A percentile compares a stretch with the other conserved stretches of the same genome.
Evolutionary conservation across 2,329 filamentous ascomycete species (phyloP).

Genomic region (Fusarium piperis): DNA sequence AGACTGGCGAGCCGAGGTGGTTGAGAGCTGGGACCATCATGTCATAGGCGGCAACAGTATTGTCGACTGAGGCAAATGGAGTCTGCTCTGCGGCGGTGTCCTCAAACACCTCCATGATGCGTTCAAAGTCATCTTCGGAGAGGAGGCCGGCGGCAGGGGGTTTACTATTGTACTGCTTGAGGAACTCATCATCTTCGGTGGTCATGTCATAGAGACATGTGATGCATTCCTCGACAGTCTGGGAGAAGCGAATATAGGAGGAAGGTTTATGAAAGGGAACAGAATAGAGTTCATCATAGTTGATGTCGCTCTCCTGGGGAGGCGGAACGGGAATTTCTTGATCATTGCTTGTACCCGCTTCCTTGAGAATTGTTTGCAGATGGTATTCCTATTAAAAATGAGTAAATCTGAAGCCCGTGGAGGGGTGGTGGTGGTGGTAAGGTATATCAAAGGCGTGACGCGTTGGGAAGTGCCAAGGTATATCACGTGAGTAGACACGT

Average conservation of each 20-base stretch:
- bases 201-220: conserved; percentile 95
- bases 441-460: conserved; percentile 19
- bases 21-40: conserved; percentile 76
- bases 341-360: conserved; percentile 64
- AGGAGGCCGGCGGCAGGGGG: conserved; percentile 71
- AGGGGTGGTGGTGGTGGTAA: conserved; percentile 6
- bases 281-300: conserved; percentile 91
- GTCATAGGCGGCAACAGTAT: conserved; percentile 81
- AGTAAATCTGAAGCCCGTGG: conserved; percentile 42
- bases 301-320: conserved; percentile 70
- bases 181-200: conserved; percentile 85
- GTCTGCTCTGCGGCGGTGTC: conserved; percentile 84
- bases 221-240: conserved; percentile 95
- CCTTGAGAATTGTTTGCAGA: conserved; percentile 81
- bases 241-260: conserved; percentile 97
- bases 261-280: conserved; percentile 82
- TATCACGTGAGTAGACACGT: conserved; percentile 62
- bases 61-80: conserved; percentile 90
- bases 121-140: conserved; percentile 91
- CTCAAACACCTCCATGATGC: conserved; percentile 94
- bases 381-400: conserved; percentile 80
- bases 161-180: conserved; percentile 85
- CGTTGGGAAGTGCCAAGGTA: conserved; percentile 8
- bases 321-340: conserved; percentile 74
- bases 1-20: conserved; percentile 58